These are phyloP conservation scores for Buxus sempervirens DNA, from an alignment of 164 flowering plant species.

Conservation along the genomic window DNA sequence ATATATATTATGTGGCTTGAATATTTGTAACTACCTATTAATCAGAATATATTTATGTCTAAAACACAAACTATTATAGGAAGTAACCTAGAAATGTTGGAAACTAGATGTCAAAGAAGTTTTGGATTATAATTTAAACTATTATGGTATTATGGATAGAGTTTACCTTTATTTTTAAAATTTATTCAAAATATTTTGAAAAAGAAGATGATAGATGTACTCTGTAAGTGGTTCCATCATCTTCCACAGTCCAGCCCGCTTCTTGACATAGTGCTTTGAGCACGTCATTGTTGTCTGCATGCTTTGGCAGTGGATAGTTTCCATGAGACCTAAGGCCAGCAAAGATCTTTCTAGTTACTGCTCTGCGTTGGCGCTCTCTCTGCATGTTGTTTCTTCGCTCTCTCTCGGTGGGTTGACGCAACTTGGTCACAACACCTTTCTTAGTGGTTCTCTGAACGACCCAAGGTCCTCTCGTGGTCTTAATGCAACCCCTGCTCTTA, in stretches of 20 bases:
- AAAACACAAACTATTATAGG: too few relatives aligned
- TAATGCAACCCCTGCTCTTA: slow-evolving; percentile 41
- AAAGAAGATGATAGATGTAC: slow-evolving; percentile 11
- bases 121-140: too few relatives aligned
- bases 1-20: too few relatives aligned
- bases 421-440: slow-evolving; percentile 32
- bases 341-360: slow-evolving; percentile 39
- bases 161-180: too few relatives aligned
- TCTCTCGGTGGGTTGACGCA: slow-evolving; percentile 37
- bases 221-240: slow-evolving; percentile 55
- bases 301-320: slow-evolving; percentile 48
- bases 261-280: slow-evolving; percentile 58
- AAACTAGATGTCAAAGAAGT: too few relatives aligned
- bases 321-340: slow-evolving; percentile 49
- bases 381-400: slow-evolving; percentile 50
- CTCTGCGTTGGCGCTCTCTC: slow-evolving; percentile 44
- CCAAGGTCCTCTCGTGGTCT: slow-evolving; percentile 45
- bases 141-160: too few relatives aligned
- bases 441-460: slow-evolving; percentile 30
- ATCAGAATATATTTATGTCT: too few relatives aligned
- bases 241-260: slow-evolving; percentile 65
- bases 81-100: too few relatives aligned
- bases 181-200: too few relatives aligned
- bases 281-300: slow-evolving; percentile 51
- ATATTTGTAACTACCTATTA: too few relatives aligned